Conservation (phyloP, 2,329 filamentous ascomycete species). For the Fusarium tricinctum region DNA sequence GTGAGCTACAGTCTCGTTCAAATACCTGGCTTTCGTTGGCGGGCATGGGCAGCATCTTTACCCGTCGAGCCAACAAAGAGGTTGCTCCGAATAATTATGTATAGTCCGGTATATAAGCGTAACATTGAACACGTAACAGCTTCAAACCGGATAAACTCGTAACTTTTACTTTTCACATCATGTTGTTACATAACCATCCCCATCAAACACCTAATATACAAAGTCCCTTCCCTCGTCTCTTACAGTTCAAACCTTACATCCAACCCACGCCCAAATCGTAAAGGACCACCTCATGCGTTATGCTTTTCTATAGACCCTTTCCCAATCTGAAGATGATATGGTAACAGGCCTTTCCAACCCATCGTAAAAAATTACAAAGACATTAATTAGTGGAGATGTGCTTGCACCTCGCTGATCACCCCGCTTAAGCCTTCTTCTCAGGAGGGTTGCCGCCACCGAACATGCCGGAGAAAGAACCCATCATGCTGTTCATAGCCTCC, state of each 20-base stretch:
- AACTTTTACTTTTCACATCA: slow-evolving; percentile 26
- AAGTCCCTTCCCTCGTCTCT: slow-evolving; percentile 29
- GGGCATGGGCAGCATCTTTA: neutral
- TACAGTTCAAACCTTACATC: slow-evolving; percentile 31
- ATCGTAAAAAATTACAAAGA: slow-evolving; percentile 47
- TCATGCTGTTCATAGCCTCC: slow-evolving; percentile 93
- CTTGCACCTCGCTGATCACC: slow-evolving; percentile 23
- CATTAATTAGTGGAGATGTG: slow-evolving; percentile 52
- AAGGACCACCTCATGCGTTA: slow-evolving; percentile 17
- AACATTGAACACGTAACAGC: neutral
- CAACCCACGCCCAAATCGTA: slow-evolving; percentile 18
- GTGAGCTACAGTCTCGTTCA: too few relatives aligned
- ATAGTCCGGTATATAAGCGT: neutral
- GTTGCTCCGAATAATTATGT: neutral
- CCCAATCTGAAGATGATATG: slow-evolving; percentile 37
- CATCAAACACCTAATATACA: slow-evolving; percentile 42
- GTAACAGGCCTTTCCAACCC: slow-evolving; percentile 16
- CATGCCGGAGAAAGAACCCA: slow-evolving; percentile 72
- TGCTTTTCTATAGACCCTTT: slow-evolving; percentile 40
- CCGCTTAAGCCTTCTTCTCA: slow-evolving; percentile 47
- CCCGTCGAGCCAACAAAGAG: neutral
- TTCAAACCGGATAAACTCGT: neutral
- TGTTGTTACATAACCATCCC: slow-evolving; percentile 37
- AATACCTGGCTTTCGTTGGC: too few relatives aligned
- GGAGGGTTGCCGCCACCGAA: slow-evolving; percentile 44